Evolutionary conservation across 1,139 yeast species (phyloP).

Genomic region (Suhomyces kunorum): DNA sequence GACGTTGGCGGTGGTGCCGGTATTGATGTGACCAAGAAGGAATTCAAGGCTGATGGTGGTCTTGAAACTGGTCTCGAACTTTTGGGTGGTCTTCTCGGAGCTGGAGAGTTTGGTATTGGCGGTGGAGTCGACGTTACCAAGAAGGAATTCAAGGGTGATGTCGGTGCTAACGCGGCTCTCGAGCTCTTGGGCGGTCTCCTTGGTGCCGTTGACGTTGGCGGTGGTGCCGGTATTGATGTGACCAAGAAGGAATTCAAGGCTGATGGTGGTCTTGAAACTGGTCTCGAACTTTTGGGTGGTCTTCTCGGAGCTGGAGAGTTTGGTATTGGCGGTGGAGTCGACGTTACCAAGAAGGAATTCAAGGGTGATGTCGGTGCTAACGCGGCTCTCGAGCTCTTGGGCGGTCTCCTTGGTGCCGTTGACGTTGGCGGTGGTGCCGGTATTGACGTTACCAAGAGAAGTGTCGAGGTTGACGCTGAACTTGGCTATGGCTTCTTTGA

Average conservation of each 20-base stretch:
- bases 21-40: constrained; percentile 12
- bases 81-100: constrained; percentile 5
- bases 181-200: constrained; percentile 11
- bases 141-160: constrained; percentile 14
- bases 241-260: constrained; percentile 12
- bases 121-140: constrained; percentile 19
- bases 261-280: constrained; percentile 7
- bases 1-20: constrained; percentile 17
- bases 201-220: constrained; percentile 13
- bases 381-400: constrained; percentile 12
- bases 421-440: constrained; percentile 13
- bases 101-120: constrained; percentile 14
- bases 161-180: constrained; percentile 15
- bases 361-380: constrained; percentile 14
- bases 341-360: constrained; percentile 11
- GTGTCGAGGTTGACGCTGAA: constrained; percentile 16
- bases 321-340: constrained; percentile 11
- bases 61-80: constrained; percentile 6
- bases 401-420: constrained; percentile 7
- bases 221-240: constrained; percentile 14
- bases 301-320: constrained; percentile 1
- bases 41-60: constrained; percentile 9
- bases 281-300: constrained; percentile 6
- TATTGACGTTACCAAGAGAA: constrained; percentile 14
- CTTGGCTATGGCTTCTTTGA: constrained; percentile 15